phyloP scores from a whole-genome alignment of 129 eudicot genomes.

The Logfia minima region DNA sequence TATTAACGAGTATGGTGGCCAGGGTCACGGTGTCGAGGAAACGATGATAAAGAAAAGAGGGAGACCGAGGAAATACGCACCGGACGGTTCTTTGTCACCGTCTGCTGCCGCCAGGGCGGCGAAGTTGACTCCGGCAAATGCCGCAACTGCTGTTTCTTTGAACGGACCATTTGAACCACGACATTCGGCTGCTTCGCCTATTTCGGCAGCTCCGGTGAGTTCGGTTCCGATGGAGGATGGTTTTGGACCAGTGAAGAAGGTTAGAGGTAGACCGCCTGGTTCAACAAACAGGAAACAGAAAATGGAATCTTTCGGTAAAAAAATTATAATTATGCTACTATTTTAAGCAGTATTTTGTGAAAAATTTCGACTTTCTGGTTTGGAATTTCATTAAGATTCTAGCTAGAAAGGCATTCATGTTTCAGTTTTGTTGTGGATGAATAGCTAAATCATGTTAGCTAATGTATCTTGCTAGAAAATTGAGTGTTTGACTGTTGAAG shows the following conservation, averaged over 20 bases:
- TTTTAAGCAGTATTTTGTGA: neutral
- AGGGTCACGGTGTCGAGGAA: constrained; percentile 38
- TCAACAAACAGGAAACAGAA: constrained; percentile 57
- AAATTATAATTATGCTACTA: neutral
- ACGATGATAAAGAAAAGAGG: constrained; percentile 62
- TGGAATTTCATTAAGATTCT: neutral
- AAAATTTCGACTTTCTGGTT: neutral
- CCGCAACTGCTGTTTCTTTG: constrained; percentile 16
- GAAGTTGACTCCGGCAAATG: constrained; percentile 23
- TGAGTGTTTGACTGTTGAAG: constrained; percentile 8
- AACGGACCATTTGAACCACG: constrained; percentile 38
- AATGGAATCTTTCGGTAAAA: constrained; percentile 57
- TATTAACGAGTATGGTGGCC: constrained; percentile 35
- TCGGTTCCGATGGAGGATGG: constrained; percentile 43
- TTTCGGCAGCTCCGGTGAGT: constrained; percentile 37
- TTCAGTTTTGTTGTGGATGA: neutral
- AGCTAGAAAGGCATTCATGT: neutral
- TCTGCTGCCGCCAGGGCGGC: constrained; percentile 22
- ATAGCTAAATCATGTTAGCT: neutral
- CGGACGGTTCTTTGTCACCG: constrained; percentile 64
- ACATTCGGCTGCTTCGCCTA: constrained; percentile 29
- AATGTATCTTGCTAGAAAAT: neutral
- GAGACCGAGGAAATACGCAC: constrained; percentile 75
- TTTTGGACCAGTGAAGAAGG: constrained; percentile 43
- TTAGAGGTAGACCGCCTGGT: constrained; percentile 82